A percentile compares a stretch with the other conserved stretches of the same genome.
Conservation (phyloP, 140 eudicot genomes). For the Anethum foeniculum region DNA sequence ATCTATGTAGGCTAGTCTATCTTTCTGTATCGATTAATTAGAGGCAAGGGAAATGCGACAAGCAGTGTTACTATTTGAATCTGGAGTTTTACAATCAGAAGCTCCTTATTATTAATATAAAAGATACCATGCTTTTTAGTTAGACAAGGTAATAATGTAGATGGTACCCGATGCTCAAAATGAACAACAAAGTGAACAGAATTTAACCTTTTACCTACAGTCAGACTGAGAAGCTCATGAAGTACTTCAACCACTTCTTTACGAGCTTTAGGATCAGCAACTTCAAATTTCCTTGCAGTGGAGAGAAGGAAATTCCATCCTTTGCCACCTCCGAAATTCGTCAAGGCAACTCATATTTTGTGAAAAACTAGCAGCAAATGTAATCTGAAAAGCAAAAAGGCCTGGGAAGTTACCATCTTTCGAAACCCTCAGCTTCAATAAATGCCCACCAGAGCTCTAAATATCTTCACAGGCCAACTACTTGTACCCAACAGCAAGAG, state of each 20-base stretch:
- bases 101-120: conserved; percentile 78
- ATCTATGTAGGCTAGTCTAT: too few species aligned
- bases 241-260: too few species aligned
- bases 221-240: conserved; percentile 19
- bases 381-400: conserved; percentile 56
- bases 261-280: too few species aligned
- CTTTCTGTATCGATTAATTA: conserved; percentile 26
- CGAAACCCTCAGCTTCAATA: conserved; percentile 33
- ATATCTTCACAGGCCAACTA: too few species aligned
- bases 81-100: conserved; percentile 40
- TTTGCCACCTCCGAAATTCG: conserved; percentile 68
- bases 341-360: conserved; percentile 64
- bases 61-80: too few species aligned
- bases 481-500: too few species aligned
- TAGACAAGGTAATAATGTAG: conserved; percentile 63
- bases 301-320: conserved; percentile 24
- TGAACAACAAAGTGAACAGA: conserved; percentile 73
- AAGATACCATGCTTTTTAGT: conserved; percentile 79
- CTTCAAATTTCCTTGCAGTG: conserved; percentile 16
- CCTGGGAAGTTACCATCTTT: conserved; percentile 71
- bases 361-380: conserved; percentile 67
- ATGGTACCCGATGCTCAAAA: conserved; percentile 56
- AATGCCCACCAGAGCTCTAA: conserved; percentile 8
- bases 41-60: conserved; percentile 18
- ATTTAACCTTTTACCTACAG: conserved; percentile 74